Evolutionary conservation across 1,284 basidiomycete genomes (phyloP).

Genomic region (Cutaneotrichosporon daszewskae): DNA sequence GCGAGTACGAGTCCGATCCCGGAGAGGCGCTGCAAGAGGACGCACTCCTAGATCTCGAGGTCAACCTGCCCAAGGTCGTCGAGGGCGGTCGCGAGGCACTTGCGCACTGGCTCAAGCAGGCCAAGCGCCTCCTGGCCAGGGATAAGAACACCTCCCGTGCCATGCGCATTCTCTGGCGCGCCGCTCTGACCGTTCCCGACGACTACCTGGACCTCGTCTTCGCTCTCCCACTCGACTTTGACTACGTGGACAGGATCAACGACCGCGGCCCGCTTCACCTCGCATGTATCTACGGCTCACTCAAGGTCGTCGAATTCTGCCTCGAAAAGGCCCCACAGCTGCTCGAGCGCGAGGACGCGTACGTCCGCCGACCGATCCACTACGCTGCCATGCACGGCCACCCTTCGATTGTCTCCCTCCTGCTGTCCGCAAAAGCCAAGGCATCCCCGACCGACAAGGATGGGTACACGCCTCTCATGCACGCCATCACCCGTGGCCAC

Average conservation of each 20-base stretch:
- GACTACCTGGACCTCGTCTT: constrained; percentile 70
- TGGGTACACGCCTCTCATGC: constrained; percentile 87
- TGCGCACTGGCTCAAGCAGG: constrained; percentile 60
- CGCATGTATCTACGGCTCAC: constrained; percentile 75
- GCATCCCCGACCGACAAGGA: constrained; percentile 78
- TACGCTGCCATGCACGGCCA: constrained; percentile 95
- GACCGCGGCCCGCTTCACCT: constrained; percentile 93
- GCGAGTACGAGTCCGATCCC: constrained; percentile 53
- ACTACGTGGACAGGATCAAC: constrained; percentile 94
- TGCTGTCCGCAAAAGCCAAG: constrained; percentile 65
- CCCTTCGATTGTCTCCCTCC: constrained; percentile 64
- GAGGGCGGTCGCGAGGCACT: constrained; percentile 56
- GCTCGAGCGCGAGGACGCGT: constrained; percentile 53
- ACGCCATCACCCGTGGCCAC: constrained; percentile 82
- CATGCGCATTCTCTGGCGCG: constrained; percentile 84
- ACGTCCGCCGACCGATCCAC: constrained; percentile 88
- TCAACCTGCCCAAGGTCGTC: constrained; percentile 71
- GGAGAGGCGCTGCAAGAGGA: constrained; percentile 52
- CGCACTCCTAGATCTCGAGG: constrained; percentile 80
- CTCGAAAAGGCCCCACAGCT: constrained; percentile 54
- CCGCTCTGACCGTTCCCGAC: constrained; percentile 70
- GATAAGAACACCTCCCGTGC: constrained; percentile 46
- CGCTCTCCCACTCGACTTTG: constrained; percentile 77
- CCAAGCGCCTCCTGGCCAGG: constrained; percentile 48
- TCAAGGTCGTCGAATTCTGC: constrained; percentile 76